phyloP scores from a whole-genome alignment of 345 rosid genomes.

The Populus euphratica region DNA sequence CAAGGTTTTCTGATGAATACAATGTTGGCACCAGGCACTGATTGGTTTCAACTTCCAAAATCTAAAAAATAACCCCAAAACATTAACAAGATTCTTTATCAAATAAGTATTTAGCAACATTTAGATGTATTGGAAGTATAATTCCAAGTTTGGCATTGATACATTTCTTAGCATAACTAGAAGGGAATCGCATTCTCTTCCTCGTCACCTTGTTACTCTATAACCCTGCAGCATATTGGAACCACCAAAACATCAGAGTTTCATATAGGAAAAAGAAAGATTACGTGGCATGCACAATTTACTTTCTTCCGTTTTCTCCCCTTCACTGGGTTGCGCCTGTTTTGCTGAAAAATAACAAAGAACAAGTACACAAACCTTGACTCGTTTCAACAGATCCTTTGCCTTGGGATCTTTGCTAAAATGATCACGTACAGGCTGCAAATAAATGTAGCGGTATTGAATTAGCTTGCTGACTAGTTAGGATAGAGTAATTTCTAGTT shows the following conservation, averaged over 20 bases:
- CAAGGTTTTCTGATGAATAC: background rate
- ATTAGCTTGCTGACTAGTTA: background rate
- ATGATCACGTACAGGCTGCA: constrained; percentile 85
- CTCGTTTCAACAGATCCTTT: constrained; percentile 63
- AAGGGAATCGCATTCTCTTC: background rate
- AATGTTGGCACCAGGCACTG: background rate
- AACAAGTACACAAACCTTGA: constrained; percentile 51
- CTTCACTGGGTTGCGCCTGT: background rate
- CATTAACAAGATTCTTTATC: background rate
- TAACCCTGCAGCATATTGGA: constrained; percentile 47
- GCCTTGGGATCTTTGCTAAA: constrained; percentile 53
- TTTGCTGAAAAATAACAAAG: background rate
- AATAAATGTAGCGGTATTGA: background rate
- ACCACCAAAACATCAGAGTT: background rate
- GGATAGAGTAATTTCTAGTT: background rate
- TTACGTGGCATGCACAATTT: background rate
- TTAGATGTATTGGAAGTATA: background rate
- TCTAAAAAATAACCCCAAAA: background rate
- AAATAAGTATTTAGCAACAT: background rate
- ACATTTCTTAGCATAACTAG: too few species aligned
- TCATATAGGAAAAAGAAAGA: too few species aligned
- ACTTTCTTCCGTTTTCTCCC: background rate
- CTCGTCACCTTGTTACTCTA: constrained; percentile 48
- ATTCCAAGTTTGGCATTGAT: background rate
- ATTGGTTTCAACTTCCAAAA: background rate